Evolutionary conservation across 2,329 filamentous ascomycete species (phyloP), one percentile per base, ranked within the genome.

Genomic region (Arthrobotrys entomopaga): DNA sequence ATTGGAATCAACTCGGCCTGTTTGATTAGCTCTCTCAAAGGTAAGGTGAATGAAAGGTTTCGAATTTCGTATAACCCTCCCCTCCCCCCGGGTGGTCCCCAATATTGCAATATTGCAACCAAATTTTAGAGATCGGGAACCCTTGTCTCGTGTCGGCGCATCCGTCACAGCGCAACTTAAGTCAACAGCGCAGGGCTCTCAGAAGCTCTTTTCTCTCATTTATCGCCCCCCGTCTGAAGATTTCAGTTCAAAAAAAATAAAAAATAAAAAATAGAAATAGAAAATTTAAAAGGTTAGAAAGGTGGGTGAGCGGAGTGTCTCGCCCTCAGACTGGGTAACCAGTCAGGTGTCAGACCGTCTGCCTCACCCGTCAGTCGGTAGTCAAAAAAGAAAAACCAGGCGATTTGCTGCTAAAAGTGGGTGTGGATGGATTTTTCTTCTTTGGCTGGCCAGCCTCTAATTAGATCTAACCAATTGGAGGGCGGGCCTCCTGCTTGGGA

Each of bases 311-410:
- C 57, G 63, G 70, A 74, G 70, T 74, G 70, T 74, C 70, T 74
- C 43, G 70, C 70, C 70, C 70, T 74, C 63, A 63, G 57, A 57
- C 63, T 74, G 70, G 70, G 70, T 74, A 74, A 74, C 70, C 70
- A 74, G 70, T 74, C 70, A 74, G 63, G 63, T 74, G 70, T 74
- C 70, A 74, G 70, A 43, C 70, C 70, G 70, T 74, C 70, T 74
- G 70, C 70, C 70, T 74, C 70, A 74, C 70, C 70, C 70, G 70
- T 59, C 70, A 67, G 63, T 74, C 63, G 70, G 70, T 34, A 67
- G 70, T 57, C n/a, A 56, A 74, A 74, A 63, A 74, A 74, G 70
- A 67, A 74, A 74, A 57, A 22, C 8, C 10, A 11, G 19, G 13
- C 8, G 1, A 24, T 38, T 10, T 73, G 69, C 48, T 73, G 56